Base-by-base conservation (phyloP, 805 yeast species). In the Saccharomycopsis fodiens region DNA sequence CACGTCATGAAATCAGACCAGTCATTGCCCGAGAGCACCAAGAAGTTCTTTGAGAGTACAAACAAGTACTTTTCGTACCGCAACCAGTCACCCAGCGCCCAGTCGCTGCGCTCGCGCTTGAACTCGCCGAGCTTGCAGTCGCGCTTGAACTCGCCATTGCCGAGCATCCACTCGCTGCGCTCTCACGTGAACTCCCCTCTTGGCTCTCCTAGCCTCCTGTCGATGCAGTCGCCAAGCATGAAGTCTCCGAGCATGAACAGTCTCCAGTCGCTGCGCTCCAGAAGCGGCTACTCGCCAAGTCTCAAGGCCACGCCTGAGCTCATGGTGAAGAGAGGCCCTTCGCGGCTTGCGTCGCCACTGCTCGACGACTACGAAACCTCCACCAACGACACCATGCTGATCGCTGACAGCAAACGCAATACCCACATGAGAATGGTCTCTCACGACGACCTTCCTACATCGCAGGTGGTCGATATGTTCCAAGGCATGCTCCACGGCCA, bases 381-480 rank as follows among this genome's bases (percentile, higher is more conserved):
- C 31, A 32, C 41, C 22, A 21, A 43, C 19, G 47, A 41, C 23
- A 40, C 47, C 27, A 31, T n/a, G n/a, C 21, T 29, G 25, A 45
- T 32, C 25, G 43, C 39, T 5, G 43, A 32, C 21, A 27, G 10
- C 2, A 46, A 46, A 27, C 39, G 48, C 39, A 44, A 44, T 20
- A 50, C 45, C 2, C 31, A 36, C 4, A 46, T 50, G 36, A 32
- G 53, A 7, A 40, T 42, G 8, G 53, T 50, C n/a, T 31, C 41
- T 22, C 23, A 31, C 17, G 53, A 50, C 12, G 53, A 50, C 34
- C 39, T 50, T 20, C 52, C 52, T 4, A 36, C 35, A 27, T 39
- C 47, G 7, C 22, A 25, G 10, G 39, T 42, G 7, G 41, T 37
- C 3, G 42, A 30, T 19, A 47, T 47, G 35, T 42, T 32, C 8